These are phyloP conservation scores for Agaricales sp. DNA, from an alignment of 1,284 basidiomycete genomes.

Conservation along the genomic window DNA sequence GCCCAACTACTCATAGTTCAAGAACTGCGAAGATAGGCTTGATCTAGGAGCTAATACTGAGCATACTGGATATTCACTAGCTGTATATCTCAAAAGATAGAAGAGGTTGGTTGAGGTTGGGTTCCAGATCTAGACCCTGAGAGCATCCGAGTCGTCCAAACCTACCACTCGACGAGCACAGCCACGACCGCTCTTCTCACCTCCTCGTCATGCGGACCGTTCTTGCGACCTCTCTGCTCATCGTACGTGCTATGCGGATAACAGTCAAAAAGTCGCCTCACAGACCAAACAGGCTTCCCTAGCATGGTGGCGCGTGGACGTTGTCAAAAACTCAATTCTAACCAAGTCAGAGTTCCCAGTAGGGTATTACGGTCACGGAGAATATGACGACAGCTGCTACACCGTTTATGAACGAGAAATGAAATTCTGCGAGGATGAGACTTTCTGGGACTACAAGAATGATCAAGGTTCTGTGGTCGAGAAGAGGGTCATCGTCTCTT, in stretches of 20 bases:
- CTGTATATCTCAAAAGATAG: neutral
- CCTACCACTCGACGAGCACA: no score
- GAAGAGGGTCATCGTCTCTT: slow-evolving; percentile 21
- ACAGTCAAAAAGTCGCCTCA: neutral
- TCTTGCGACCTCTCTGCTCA: neutral
- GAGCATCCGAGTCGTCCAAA: no score
- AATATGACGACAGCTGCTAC: slow-evolving; percentile 33
- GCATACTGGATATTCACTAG: neutral
- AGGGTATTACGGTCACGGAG: slow-evolving; percentile 37
- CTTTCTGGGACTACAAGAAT: slow-evolving; percentile 43
- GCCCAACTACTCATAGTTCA: no score
- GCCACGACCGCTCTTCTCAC: no score
- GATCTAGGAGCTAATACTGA: no score
- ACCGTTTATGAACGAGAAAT: slow-evolving; percentile 25
- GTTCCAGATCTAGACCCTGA: no score
- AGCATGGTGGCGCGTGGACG: slow-evolving; percentile 31
- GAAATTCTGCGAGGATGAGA: slow-evolving; percentile 52
- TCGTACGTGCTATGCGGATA: neutral
- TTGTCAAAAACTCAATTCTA: slow-evolving; percentile 30
- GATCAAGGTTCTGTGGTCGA: slow-evolving; percentile 13
- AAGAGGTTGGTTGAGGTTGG: no score
- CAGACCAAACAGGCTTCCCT: slow-evolving; percentile 22
- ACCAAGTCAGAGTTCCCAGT: slow-evolving; percentile 29
- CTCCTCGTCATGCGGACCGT: neutral
- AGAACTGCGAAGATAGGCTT: no score